A percentile compares a stretch with the other conserved stretches of the same genome.
phyloP scores from a whole-genome alignment of 177 flowering plant species.

The Telopea speciosissima region DNA sequence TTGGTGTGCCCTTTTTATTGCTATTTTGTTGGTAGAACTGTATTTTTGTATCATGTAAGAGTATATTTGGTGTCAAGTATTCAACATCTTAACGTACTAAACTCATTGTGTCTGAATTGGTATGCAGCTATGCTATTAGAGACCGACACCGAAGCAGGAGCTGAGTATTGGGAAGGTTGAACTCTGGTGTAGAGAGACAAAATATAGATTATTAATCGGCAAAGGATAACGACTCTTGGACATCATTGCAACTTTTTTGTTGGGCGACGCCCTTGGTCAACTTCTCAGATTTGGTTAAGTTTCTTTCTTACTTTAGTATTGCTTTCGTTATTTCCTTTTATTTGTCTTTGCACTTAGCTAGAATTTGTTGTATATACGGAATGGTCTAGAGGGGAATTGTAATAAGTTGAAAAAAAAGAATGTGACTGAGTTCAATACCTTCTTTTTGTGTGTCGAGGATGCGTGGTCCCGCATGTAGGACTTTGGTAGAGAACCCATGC shows the following conservation, averaged over 20 bases:
- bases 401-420: not conserved
- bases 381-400: slow-evolving; percentile 4
- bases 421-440: slow-evolving; percentile 25
- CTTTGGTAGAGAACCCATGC: slow-evolving; percentile 23
- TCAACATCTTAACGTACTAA: no score
- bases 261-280: slow-evolving; percentile 39
- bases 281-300: slow-evolving; percentile 63
- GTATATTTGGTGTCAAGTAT: no score
- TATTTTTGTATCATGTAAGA: no score
- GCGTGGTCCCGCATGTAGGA: slow-evolving; percentile 33
- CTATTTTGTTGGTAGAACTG: no score
- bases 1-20: no score
- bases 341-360: slow-evolving; percentile 15
- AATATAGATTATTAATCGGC: slow-evolving; percentile 25
- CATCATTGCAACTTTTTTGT: slow-evolving; percentile 36
- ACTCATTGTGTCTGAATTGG: no score
- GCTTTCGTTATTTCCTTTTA: slow-evolving; percentile 15
- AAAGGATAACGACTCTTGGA: slow-evolving; percentile 26
- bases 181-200: slow-evolving; percentile 3
- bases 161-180: slow-evolving; percentile 18
- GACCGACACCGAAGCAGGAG: slow-evolving; percentile 79
- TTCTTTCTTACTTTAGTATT: slow-evolving; percentile 31
- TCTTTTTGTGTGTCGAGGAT: slow-evolving; percentile 62
- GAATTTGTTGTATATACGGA: slow-evolving; percentile 9
- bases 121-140: slow-evolving; percentile 49